Base-by-base conservation (phyloP, 495 filamentous ascomycete genomes). In the Aspergillus homomorphus region DNA sequence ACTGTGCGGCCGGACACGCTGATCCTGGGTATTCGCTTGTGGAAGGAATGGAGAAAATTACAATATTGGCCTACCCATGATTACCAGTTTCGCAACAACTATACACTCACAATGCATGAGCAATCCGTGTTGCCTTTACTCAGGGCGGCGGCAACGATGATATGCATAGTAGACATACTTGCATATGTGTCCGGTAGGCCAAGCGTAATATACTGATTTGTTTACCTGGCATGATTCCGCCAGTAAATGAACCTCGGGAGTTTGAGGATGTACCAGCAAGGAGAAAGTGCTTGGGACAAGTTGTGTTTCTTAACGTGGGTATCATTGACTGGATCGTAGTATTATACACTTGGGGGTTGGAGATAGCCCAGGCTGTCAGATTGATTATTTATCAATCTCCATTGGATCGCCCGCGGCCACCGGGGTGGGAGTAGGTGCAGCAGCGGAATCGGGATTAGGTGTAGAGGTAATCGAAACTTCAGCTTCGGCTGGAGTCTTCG, bases 351-450 rank as follows among this genome's bases (percentile, higher is more conserved):
- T 28, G 6, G 33, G 10, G 10, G 33, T 38, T 38, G 6, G 15
- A 38, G 10, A 12, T 12, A 38, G 33, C 33, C 10, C 43, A 48
- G 23, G 26, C 5, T 41, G 33, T 5, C 26, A 51, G 12, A n/a
- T 26, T 49, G 21, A 59, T 57, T 15, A 45, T 30, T 61, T 61
- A 33, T 68, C 63, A 41, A 67, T 21, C 28, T 64, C 69, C 63
- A 72, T 66, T 42, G 65, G 46, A 55, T 66, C 67, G 51, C 62
- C 54, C 24, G 54, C 49, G 23, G 28, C 54, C 18, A 23, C 56
- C 38, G 61, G 28, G 4, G 51, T 38, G 22, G 62, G 51, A 16
- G 55, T 28, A 42, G 62, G 26, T 38, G 62, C 19, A 46, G 62
- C 28, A 30, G 58, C 23, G 20, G 51, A 16, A 14, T 30, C 16